Evolutionary conservation across 2,329 filamentous ascomycete species (phyloP), one percentile per base, ranked within the genome.

Genomic region (Zymoseptoria passerinii): DNA sequence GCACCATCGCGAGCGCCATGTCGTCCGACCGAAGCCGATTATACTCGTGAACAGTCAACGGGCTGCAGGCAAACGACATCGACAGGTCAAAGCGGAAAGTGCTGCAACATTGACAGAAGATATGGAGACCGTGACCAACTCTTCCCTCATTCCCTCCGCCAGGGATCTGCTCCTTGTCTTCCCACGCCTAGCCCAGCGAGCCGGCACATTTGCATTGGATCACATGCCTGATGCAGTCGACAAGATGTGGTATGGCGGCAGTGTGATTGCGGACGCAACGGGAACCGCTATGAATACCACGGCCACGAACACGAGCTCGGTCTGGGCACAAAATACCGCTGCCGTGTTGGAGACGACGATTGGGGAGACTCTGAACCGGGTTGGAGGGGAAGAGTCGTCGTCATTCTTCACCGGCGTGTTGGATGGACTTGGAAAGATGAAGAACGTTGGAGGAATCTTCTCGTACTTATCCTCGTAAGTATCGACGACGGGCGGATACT

Each of bases 381-480:
- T 58, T 29, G 63, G 59, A 20, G 65, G 65, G 29, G 67, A 68
- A 29, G 58, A 59, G 8, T 53, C 58, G 19, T 62, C 66, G 9
- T 67, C 67, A 5, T 52, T 70, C 16, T 64, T 69, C 40, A 67
- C 66, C 52, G 61, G 66, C 55, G 56, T 71, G 8, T 53, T 65
- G 50, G 61, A 66, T 27, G 62, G 57, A 5, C 57, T 71, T 53
- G 66, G 59, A 4, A 68, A 62, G 59, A 52, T 72, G 50, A 71
- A 86, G 69, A 90, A 88, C 50, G 79, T 96, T 50, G 89, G 90
- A 50, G 91, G 89, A 61, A 84, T 97, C 59, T 92, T 97, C 74
- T 88, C 85, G 67, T 99, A 97, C 74, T 80, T 91, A 50, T 95
- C 89, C 1, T 95, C 90, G 73, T 88, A 44, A 44, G 28, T 10